Base-by-base conservation (phyloP, 2,329 filamentous ascomycete species). In the Colletotrichum sp. region DNA sequence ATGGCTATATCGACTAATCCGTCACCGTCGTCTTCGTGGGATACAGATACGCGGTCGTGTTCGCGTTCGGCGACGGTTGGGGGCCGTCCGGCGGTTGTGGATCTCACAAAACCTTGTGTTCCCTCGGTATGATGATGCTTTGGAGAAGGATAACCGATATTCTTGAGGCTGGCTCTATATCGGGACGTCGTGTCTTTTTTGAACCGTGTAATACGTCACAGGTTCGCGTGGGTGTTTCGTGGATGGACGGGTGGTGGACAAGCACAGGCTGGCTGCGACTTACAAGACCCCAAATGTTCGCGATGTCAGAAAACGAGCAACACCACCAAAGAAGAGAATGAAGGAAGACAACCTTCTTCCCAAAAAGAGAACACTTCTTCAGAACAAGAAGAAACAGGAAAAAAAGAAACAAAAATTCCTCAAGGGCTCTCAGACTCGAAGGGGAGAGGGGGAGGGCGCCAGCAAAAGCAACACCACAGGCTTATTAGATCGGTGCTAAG, bases 201-300 rank as follows among this genome's bases (percentile, higher is more conserved):
- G 15, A 15, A 11, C 27, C 16, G 55, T 59, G 12, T 27, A 59
- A 4, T 27, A 59, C 52, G 52, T 57, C 52, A 57, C 52, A 15
- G 12, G 11, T 57, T n/a, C 52, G 52, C 52, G 12, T 16, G 27
- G 19, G 39, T 44, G 39, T 69, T 61, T 69, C 30, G 25, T 8
- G 57, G 19, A 32, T 39, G 28, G 36, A 4, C 22, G 69, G 39
- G 19, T 52, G 9, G 6, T 52, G 9, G 6, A n/a, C 15, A 48
- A 60, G 72, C 72, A 48, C 72, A 74, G 72, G 66, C 66, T 64
- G 68, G 72, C 72, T 71, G 72, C 48, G 44, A 48, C 44, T 61
- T 55, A 44, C 22, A 28, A 48, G 19, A 34, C 13, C 16, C n/a
- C 19, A n/a, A 22, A 48, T 19, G 39, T 5, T 52, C 44, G 44